Evolutionary conservation across 208 protist genomes (phyloP), one percentile per base, ranked within the genome.

Genomic region (Leishmania gerbilli): DNA sequence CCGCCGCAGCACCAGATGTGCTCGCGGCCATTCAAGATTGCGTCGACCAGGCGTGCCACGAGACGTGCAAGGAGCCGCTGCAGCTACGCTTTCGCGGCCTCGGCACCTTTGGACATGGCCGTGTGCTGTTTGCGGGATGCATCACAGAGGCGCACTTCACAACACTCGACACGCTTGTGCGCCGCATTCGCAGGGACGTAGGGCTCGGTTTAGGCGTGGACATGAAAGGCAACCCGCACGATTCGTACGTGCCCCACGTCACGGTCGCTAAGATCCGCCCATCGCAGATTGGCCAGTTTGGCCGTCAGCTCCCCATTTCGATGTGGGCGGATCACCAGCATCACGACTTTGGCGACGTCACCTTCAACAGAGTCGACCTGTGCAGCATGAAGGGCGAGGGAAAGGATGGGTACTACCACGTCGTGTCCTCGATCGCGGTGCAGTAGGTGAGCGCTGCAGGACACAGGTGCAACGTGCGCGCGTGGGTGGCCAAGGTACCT

Each of bases 241-340:
- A 97, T 76, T 91, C 88, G n/a, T 97, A 95, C 84, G 93, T 97
- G 81, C 95, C 95, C 37, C 95, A 97, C 85, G 72, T 97, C 2
- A 97, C 95, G 21, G 79, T 97, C 47, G 93, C 92, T 31, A 97
- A 97, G 77, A 94, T 97, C 71, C 88, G 92, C 15, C 85, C 90
- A 2, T 77, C 74, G 69, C 91, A 95, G 71, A 75, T 31, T 56
- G 67, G 75, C 1, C 68, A 88, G 71, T 94, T 95, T 82, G 92
- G 93, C 17, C 79, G 47, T 34, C 85, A 83, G 72, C 79, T 97
- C 34, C 95, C 95, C 24, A 40, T 85, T 47, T 84, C 87, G 27
- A 69, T 95, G 55, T 97, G 92, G 92, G 86, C 79, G 3, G 74
- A 85, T 15, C 90, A 91, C 58, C 95, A 96, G 79, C 93, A 96